Evolutionary conservation across 352 stramenopile genomes (phyloP).

Genomic region (Globisporangium iwayamae): DNA sequence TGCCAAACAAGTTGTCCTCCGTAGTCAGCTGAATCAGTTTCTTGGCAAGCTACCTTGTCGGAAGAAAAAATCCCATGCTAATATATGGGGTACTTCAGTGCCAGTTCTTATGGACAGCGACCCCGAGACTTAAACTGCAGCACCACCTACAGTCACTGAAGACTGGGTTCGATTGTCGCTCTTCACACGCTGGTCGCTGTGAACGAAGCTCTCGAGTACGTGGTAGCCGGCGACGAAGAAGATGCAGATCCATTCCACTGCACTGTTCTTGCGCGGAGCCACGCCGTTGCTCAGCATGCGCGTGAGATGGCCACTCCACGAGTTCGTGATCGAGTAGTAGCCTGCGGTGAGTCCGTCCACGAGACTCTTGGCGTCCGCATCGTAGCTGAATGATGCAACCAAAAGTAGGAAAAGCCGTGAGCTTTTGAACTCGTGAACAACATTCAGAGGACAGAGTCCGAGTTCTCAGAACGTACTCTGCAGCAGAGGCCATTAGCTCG

Average conservation of each 20-base stretch:
- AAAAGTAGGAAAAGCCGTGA: neutral
- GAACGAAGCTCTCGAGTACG: constrained; percentile 21
- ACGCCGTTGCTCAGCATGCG: constrained; percentile 62
- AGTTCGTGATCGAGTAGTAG: constrained; percentile 62
- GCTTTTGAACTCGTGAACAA: neutral
- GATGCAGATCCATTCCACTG: constrained; percentile 53
- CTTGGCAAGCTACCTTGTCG: too few relatives aligned
- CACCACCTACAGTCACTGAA: too few relatives aligned
- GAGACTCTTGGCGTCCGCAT: constrained; percentile 44
- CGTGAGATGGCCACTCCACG: constrained; percentile 42
- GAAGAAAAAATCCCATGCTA: too few relatives aligned
- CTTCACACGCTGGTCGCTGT: constrained; percentile 30
- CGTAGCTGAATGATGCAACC: constrained; percentile 17
- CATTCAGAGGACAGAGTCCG: too few relatives aligned
- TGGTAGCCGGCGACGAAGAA: constrained; percentile 34
- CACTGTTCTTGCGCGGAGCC: constrained; percentile 54
- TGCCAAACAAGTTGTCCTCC: too few relatives aligned
- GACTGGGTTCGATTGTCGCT: too few relatives aligned
- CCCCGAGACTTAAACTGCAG: too few relatives aligned
- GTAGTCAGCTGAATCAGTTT: too few relatives aligned
- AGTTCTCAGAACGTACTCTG: constrained; percentile 5
- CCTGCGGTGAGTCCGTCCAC: constrained; percentile 47
- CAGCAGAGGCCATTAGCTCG: neutral
- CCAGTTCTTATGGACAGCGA: too few relatives aligned
- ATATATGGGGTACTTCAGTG: too few relatives aligned